Evolutionary conservation across 805 yeast genomes (phyloP), one percentile per base, ranked within the genome.

Genomic region (Yarrowia divulgata): DNA sequence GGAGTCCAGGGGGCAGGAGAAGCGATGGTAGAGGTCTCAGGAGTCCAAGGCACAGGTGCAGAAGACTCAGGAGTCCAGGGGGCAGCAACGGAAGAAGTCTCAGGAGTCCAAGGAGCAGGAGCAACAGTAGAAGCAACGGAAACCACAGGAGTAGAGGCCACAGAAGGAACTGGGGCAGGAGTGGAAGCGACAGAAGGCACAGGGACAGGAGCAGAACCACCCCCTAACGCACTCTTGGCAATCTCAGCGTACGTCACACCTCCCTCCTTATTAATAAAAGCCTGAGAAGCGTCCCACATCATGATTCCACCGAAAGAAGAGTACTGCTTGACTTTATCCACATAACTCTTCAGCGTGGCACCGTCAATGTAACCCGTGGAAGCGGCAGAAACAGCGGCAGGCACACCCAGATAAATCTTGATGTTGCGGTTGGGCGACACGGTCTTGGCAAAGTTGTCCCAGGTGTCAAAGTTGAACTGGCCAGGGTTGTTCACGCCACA

Each of bases 241-340:
- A 54, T 34, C 49, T 40, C 42, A 13, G 62, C 69, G 29, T 52
- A 52, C 2, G 34, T 40, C 1, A 40, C 43, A 3, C 60, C 69
- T 4, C n/a, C n/a, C 50, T 66, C 52, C 42, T 32, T 42, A 45
- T 66, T 66, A 6, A 16, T 8, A 75, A 84, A 82, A 16, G 85
- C 84, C 72, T 85, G 85, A 10, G 89, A 82, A n/a, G 91, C 90
- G 74, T 93, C 97, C 97, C 97, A 92, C 72, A 91, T 80, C 83
- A 89, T 85, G 72, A 92, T 85, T 40, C 91, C 88, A 23, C 89
- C 88, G 71, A 92, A 84, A 2, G 82, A 69, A 14, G 67, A 52
- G 54, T 71, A 71, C 35, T 69, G 54, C 45, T 63, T 54, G 23
- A 74, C 75, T 66, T 82, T 73, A 5, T 74, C 66, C 19, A 78